Base-by-base conservation (phyloP, 2,329 filamentous ascomycete genomes). In the Monosporascus sp. region DNA sequence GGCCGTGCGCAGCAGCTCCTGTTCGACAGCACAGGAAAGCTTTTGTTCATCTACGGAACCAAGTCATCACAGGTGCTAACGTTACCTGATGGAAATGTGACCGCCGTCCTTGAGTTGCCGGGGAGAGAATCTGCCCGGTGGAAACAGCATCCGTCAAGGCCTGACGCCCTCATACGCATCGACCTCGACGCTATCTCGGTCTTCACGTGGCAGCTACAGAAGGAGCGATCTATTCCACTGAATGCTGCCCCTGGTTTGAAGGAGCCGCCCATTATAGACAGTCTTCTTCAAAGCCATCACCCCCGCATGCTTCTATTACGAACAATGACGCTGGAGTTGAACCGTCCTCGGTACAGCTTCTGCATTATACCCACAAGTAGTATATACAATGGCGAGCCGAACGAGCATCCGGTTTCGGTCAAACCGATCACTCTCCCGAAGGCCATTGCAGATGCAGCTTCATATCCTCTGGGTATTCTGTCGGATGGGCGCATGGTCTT, bases 401-500 rank as follows among this genome's bases (percentile, higher is more conserved):
- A 45, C 9, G 43, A 45, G 17, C 20, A 25, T 7, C 14, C 20
- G 17, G 17, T n/a, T n/a, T 17, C 43, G 7, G n/a, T n/a, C 11
- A 8, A 25, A n/a, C 20, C 17, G n/a, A 5, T 58, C 7, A 27
- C 37, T 0, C 17, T 59, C 9, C 52, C 55, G 1, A 47, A 41
- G 5, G 8, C 18, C 15, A 17, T 58, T 20, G 39, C 46, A 1
- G 35, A 50, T 15, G 38, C 48, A 1, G 11, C 54, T 17, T 39
- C 48, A 7, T 50, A 58, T 31, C 52, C 58, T 3, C 27, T 60
- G 11, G 59, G 60, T n/a, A 54, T 62, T 38, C 49, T 62, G 11
- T 50, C 41, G 14, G 55, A 60, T 44, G 55, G 53, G 17, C 54
- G 53, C 7, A 50, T 61, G 15, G 57, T 60, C 3, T 63, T 63